phyloP scores from a whole-genome alignment of 2,329 filamentous ascomycete genomes.

The Mariannaea sp. region DNA sequence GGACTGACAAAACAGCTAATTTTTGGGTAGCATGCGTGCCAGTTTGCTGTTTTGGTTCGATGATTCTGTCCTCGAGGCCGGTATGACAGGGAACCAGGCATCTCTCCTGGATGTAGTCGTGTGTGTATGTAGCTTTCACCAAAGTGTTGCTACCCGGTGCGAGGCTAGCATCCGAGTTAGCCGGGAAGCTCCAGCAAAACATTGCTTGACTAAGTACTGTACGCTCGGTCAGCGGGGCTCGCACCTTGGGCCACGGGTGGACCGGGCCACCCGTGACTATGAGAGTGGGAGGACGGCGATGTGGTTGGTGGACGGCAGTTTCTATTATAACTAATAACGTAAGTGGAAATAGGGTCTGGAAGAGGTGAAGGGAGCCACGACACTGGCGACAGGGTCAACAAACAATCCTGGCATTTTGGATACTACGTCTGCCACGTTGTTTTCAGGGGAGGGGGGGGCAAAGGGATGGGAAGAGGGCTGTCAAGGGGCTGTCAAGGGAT shows the following conservation, averaged over 20 bases:
- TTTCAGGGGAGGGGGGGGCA: too few species aligned
- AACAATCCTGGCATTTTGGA: not conserved
- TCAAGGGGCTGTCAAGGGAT: constrained; percentile 12
- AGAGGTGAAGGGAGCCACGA: not conserved
- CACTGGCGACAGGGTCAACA: not conserved
- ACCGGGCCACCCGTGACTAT: constrained; percentile 1
- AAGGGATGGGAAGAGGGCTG: too few species aligned
- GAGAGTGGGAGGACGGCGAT: constrained; percentile 1
- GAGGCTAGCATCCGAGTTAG: constrained; percentile 31
- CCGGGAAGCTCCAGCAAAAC: constrained; percentile 23
- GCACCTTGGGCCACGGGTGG: constrained; percentile 1
- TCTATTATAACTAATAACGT: constrained; percentile 14
- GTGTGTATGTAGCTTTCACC: not conserved
- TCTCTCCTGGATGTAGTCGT: not conserved
- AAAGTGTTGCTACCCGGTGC: not conserved
- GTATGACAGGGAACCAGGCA: too few species aligned
- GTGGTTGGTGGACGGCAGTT: constrained; percentile 9
- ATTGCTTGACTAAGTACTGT: too few species aligned
- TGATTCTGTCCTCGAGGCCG: too few species aligned
- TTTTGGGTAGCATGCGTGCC: not conserved
- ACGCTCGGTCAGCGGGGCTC: constrained; percentile 15
- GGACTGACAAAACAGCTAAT: constrained; percentile 16
- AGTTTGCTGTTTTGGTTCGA: too few species aligned
- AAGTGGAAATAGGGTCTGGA: not conserved
- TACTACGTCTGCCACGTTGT: constrained; percentile 8